Base-by-base conservation (phyloP, 1,284 basidiomycete genomes). In the Inonotus hispidus region DNA sequence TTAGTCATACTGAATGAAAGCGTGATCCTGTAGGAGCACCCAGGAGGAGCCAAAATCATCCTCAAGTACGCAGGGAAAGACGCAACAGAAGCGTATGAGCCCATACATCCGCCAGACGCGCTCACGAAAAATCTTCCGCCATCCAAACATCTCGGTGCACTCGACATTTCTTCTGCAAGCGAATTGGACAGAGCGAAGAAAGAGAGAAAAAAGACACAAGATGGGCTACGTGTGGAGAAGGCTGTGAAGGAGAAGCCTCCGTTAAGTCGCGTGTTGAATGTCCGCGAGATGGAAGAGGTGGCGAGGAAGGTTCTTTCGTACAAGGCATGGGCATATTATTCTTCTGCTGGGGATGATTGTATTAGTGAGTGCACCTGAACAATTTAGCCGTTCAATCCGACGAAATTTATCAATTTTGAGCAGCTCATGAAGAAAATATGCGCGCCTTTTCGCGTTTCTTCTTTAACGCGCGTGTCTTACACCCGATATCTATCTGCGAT, bases 401-500 rank as follows among this genome's bases (percentile, higher is more conserved):
- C 61, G 37, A 59, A 62, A 4, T 47, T 27, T 57, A 61, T 54
- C 58, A 59, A 47, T 56, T 64, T 46, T 60, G 60, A n/a, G 19
- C 39, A 90, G 88, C 83, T 14, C 70, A 80, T 65, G 64, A 72
- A 27, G 87, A 91, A 70, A 94, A 93, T 67, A 78, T 80, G 39
- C 77, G 82, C 19, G 88, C 90, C 7, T 95, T 92, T 72, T 79
- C 82, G 53, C 83, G 90, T 29, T 87, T 93, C 71, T 90, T 89
- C 70, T 95, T 96, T 73, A 81, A 85, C 61, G 85, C 93, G 2
- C 82, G 93, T 38, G 84, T 96, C 27, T 82, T 95, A 76, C 81
- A 83, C 25, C 76, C 83, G 5, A 84, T 95, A 21, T 82, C 82
- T 5, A 70, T 78, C 52, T 87, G 88, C 59, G 86, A 93, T 72